These are phyloP conservation scores for Eucalyptus brandiana DNA, from an alignment of 345 rosid species.

Conservation along the genomic window DNA sequence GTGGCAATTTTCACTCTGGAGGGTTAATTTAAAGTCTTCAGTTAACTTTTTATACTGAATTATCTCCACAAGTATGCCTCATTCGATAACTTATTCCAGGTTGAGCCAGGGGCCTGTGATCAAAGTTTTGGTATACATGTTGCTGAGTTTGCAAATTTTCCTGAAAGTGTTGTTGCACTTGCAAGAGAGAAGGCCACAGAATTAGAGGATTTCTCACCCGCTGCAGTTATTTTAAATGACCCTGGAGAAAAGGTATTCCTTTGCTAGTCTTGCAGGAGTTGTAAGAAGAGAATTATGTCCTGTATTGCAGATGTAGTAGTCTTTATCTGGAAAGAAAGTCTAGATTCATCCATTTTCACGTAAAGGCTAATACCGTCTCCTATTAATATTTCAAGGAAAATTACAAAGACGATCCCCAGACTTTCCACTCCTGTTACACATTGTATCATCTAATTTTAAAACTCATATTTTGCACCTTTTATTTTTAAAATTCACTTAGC, in stretches of 20 bases:
- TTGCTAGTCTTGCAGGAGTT: neutral
- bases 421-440: neutral
- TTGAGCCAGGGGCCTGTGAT: constrained; percentile 94
- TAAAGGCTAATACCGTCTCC: neutral
- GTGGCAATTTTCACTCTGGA: neutral
- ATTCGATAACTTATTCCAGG: constrained; percentile 20
- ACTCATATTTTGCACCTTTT: neutral
- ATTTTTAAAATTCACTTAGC: neutral
- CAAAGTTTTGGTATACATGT: constrained; percentile 99
- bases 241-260: constrained; percentile 24
- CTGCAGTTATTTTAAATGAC: constrained; percentile 30
- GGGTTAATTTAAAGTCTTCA: neutral
- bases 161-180: constrained; percentile 83
- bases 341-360: neutral
- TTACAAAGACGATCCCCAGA: neutral
- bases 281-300: neutral
- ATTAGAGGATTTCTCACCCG: constrained; percentile 86
- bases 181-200: constrained; percentile 96
- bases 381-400: neutral
- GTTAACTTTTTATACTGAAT: neutral
- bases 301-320: neutral
- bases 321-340: neutral
- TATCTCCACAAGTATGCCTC: neutral
- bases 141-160: constrained; percentile 96
- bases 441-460: neutral